phyloP scores from a whole-genome alignment of 1,284 basidiomycete genomes.

The Sanghuangporus weigelae region DNA sequence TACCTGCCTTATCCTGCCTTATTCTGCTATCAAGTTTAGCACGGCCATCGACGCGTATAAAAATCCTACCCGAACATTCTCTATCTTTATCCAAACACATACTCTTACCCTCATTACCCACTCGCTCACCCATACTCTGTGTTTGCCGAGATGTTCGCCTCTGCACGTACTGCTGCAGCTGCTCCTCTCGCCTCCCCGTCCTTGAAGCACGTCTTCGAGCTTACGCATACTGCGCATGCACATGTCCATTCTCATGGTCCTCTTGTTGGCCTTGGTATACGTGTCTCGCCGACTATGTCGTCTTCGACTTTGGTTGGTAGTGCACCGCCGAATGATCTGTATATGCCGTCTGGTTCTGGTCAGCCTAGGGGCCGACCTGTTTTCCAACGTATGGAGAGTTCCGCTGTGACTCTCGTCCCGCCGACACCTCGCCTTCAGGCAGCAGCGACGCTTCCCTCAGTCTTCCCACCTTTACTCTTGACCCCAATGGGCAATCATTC shows the following conservation, averaged over 20 bases:
- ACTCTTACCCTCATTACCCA: neutral
- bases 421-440: neutral
- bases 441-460: neutral
- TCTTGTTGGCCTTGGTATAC: neutral
- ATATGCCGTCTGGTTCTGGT: neutral
- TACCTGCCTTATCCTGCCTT: neutral
- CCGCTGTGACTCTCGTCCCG: neutral
- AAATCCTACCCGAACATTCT: neutral
- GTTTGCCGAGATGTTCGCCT: neutral
- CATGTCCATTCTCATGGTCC: neutral
- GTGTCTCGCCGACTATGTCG: neutral
- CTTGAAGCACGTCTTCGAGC: slow-evolving; percentile 3
- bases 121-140: neutral
- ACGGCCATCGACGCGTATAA: neutral
- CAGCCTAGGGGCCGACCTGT: neutral
- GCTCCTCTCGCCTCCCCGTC: neutral
- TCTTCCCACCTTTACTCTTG: neutral
- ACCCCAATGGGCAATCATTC: neutral
- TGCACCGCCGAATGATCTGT: neutral
- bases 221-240: neutral
- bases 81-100: neutral
- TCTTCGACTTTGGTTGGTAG: neutral
- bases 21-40: neutral
- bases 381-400: neutral
- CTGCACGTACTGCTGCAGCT: neutral